Evolutionary conservation across 1,284 basidiomycete species (phyloP), one percentile per base, ranked within the genome.

Genomic region (Phenoliferia sp.): DNA sequence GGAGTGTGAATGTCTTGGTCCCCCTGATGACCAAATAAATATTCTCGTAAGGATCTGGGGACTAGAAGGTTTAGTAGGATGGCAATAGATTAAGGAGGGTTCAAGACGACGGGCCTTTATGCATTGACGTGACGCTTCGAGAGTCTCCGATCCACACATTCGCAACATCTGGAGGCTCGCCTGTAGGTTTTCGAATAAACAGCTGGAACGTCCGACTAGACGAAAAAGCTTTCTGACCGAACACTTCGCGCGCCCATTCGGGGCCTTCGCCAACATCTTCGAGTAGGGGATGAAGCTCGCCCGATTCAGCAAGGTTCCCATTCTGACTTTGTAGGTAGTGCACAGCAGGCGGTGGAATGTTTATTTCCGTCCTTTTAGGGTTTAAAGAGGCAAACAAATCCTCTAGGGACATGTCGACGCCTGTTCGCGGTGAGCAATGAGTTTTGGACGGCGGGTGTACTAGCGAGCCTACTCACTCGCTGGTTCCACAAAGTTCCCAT

Each of bases 311-410:
- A 35, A 95, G 74, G 77, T 95, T 95, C 15, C 92, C 92, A 77
- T 95, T 92, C 78, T 95, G 93, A 2, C 89, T 90, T 78, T 95
- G 93, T 7, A 95, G 82, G 78, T 94, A 95, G 68, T 83, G 80
- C 3, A 87, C 83, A 35, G 33, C 26, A 60, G 31, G 55, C 22
- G 56, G 59, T 28, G 57, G 26, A 48, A 22, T 28, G 1, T 10
- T n/a, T 3, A 36, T n/a, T 22, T 56, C 48, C 29, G n/a, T 17
- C 17, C 16, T 26, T 16, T 7, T 19, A 31, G 1, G 54, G 19
- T 60, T 48, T 22, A 69, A 59, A 0, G 60, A 39, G 0, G n/a
- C 16, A 3, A 75, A 52, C 3, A 76, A 67, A 7, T 44, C 17
- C 1, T 35, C 16, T 26, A 76, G 39, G 2, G 64, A n/a, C 69